Evolutionary conservation across 2,329 filamentous ascomycete genomes (phyloP).

Genomic region (Aspergillus melleus): DNA sequence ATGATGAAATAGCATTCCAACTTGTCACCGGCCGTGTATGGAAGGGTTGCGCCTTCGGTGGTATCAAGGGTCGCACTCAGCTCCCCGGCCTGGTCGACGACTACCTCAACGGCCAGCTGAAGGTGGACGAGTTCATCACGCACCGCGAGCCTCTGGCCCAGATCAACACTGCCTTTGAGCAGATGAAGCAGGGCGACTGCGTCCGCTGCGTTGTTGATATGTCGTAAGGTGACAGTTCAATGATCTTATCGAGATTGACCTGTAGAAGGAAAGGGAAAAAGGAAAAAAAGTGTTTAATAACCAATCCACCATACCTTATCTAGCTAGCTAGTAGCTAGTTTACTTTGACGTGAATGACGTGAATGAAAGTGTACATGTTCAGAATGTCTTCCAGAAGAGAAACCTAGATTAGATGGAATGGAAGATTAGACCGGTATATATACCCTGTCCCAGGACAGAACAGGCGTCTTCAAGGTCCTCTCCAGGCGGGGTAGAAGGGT

Average conservation of each 20-base stretch:
- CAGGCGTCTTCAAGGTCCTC: background rate
- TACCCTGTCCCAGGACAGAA: background rate
- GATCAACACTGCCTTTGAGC: constrained; percentile 87
- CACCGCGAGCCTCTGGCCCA: constrained; percentile 79
- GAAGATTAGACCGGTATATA: background rate
- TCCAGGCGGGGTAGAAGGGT: background rate
- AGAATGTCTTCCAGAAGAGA: background rate
- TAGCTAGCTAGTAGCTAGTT: background rate
- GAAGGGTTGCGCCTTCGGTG: constrained; percentile 97
- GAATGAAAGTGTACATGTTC: background rate
- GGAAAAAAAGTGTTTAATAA: constrained; percentile 3
- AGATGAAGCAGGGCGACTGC: constrained; percentile 96
- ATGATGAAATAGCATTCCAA: constrained; percentile 73
- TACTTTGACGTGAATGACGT: no score
- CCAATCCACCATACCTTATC: background rate
- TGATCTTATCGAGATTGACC: no score
- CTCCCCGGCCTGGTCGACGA: constrained; percentile 83
- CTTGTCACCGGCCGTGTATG: constrained; percentile 96
- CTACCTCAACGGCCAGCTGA: constrained; percentile 85
- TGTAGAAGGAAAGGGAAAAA: background rate
- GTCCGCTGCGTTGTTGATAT: constrained; percentile 88
- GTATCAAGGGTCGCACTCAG: constrained; percentile 95
- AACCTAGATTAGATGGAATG: background rate
- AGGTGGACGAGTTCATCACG: constrained; percentile 99
- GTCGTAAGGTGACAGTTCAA: constrained; percentile 22